Base-by-base conservation (phyloP, 2,329 filamentous ascomycete species). In the Neocucurbitaria cava region DNA sequence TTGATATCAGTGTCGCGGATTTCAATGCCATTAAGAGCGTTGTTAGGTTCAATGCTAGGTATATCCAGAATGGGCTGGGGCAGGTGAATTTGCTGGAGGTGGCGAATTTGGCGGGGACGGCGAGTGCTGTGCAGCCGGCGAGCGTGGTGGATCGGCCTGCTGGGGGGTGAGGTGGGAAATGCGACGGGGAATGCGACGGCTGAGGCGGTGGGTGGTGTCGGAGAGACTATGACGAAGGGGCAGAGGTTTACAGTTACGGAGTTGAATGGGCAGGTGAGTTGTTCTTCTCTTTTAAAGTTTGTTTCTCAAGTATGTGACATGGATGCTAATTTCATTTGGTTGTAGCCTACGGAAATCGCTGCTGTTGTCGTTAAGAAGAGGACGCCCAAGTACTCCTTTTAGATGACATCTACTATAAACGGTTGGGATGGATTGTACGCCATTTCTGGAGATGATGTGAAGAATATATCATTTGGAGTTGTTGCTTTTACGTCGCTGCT, bases 41-140 rank as follows among this genome's bases (percentile, higher is more conserved):
- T 26, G 72, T 74, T 46, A 83, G 81, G 62, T 86, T 83, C 73
- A 87, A 87, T 71, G 71, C 81, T 3, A 76, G 85, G 5, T 83
- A 81, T 64, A 79, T 80, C 1, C 85, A 87, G 72, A 83, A 83
- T 60, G 48, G 63, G 2, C 78, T 79, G 3, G 81, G 81, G 5
- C 46, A 71, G 49, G 62, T 71, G 9, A 85, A 85, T 62, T 67
- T 83, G 39, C 56, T 82, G 7, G 46, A 38, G 0, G 48, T 72
- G 10, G 70, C 49, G 4, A 31, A 18, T 6, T 5, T 43, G 3
- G 46, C 49, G 20, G 62, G 52, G 10, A 65, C 57, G 13, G 56
- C 46, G 3, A n/a, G 15, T 3, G 49, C 53, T 3, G 3, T 52
- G 23, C 36, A 18, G 47, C 47, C 33, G 4, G 46, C 3, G 36